Base-by-base conservation (phyloP, 257 asterid species). In the Petunia secreta region DNA sequence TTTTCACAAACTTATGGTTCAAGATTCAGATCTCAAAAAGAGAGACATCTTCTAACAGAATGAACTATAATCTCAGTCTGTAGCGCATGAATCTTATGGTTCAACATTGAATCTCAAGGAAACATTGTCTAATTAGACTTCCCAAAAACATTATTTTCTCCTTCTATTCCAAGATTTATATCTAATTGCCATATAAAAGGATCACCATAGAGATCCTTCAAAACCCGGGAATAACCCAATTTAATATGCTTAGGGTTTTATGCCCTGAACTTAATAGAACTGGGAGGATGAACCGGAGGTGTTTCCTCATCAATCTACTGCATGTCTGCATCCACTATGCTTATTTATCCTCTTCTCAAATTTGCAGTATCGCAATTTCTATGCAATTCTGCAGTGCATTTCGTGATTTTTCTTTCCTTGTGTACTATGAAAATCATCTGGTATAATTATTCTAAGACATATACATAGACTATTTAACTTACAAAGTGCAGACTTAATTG, bases 231-330 rank as follows among this genome's bases (percentile, higher is more conserved):
- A 69, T 25, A 48, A 48, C 77, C 59, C 59, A 69, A 16, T 13
- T 69, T 41, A 48, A 46, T 69, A 46, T 46, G 25, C 10, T 34
- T 62, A 8, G 15, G 15, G 41, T 5, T 46, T 69, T 25, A 2
- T 34, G 44, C 44, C 1, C 77, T 71, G 5, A 48, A 71, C 9
- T 71, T 71, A 59, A 71, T 48, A 25, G 60, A 11, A 48, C 48
- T 71, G 44, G 11, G 57, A 71, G 60, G 77, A 71, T 11, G 16
- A 48, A 71, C 40, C 60, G 59, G 48, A 71, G 60, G 25, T 48
- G 50, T 71, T 34, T 71, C 77, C 77, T 48, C 77, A 71, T 9
- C 11, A 71, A 48, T 71, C 43, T 25, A 71, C 44, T 34, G 77
- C 44, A 71, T 48, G 60, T 44, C 44, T 34, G 77, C 44, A 71